phyloP scores from a whole-genome alignment of 768 basidiomycete species.

The Leucosporidium creatinivorum region DNA sequence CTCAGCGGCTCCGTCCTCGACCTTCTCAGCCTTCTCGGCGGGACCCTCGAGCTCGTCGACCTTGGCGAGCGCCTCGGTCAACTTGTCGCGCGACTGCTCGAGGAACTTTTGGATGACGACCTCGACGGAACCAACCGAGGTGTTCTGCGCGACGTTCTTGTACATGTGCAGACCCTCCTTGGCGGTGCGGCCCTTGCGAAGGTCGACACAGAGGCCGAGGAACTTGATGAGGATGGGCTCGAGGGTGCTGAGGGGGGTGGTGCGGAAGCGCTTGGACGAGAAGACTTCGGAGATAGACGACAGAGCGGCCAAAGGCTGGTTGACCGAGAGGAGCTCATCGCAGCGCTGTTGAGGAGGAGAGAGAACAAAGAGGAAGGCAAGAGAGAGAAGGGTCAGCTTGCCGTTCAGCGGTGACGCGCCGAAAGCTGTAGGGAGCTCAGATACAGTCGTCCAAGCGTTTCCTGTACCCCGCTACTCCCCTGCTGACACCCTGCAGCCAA shows the following conservation, averaged over 20 bases:
- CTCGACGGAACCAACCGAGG: conserved; percentile 84
- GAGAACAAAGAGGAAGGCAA: not conserved
- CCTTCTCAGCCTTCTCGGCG: conserved; percentile 16
- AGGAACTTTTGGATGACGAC: conserved; percentile 81
- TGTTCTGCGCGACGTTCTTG: conserved; percentile 95
- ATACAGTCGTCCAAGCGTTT: too few species aligned
- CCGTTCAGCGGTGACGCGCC: not conserved
- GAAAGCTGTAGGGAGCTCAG: not conserved
- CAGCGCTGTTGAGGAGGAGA: conserved; percentile 39
- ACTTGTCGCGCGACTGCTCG: conserved; percentile 43
- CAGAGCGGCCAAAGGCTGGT: conserved; percentile 80
- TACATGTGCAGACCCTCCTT: conserved; percentile 95
- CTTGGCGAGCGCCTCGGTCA: conserved; percentile 42
- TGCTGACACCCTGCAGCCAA: not conserved
- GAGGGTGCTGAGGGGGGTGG: conserved; percentile 75
- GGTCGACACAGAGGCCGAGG: conserved; percentile 90
- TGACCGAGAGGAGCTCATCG: conserved; percentile 87
- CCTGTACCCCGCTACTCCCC: not conserved
- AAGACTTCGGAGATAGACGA: conserved; percentile 87
- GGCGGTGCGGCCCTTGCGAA: conserved; percentile 85
- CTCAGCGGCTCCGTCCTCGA: conserved; percentile 50
- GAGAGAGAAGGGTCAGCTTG: not conserved
- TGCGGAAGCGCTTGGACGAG: conserved; percentile 79
- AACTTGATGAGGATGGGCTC: conserved; percentile 96
- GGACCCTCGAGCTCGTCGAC: conserved; percentile 41